These are phyloP conservation scores for Byssothecium circinans DNA, from an alignment of 2,329 filamentous ascomycete species.

Conservation along the genomic window DNA sequence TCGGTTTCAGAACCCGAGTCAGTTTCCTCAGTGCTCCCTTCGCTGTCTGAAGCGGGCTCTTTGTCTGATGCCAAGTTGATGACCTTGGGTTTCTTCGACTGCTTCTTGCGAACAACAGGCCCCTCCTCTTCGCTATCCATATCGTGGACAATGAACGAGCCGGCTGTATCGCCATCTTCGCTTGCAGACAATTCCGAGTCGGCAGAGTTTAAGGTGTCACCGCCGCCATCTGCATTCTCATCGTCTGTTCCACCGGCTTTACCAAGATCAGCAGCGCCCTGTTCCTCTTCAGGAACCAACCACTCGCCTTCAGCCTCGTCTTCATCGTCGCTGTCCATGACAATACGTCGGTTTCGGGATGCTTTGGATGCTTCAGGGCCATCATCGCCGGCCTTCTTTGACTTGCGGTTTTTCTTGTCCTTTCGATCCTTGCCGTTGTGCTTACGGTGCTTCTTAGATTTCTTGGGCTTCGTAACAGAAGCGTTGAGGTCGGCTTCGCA, in stretches of 20 bases:
- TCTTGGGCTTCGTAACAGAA: conserved; percentile 46
- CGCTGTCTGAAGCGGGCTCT: conserved; percentile 34
- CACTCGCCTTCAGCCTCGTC: conserved; percentile 71
- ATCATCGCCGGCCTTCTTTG: conserved; percentile 35
- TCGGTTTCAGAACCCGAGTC: conserved; percentile 47
- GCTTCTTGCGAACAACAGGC: conserved; percentile 28
- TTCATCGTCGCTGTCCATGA: conserved; percentile 69
- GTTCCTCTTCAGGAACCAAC: conserved; percentile 73
- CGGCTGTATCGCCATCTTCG: conserved; percentile 49
- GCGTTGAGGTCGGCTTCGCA: conserved; percentile 75
- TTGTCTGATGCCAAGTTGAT: conserved; percentile 57
- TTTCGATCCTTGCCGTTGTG: conserved; percentile 31
- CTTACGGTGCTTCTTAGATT: conserved; percentile 54
- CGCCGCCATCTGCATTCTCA: conserved; percentile 84
- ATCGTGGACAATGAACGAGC: conserved; percentile 42
- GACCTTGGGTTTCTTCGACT: conserved; percentile 48
- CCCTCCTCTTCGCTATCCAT: conserved; percentile 45
- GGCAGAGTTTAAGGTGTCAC: conserved; percentile 73
- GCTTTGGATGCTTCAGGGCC: conserved; percentile 18
- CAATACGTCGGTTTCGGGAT: conserved; percentile 43
- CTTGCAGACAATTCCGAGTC: conserved; percentile 69
- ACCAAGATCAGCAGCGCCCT: conserved; percentile 63
- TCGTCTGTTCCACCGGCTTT: conserved; percentile 84
- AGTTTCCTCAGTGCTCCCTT: conserved; percentile 27
- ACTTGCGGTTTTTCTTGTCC: conserved; percentile 43